Evolutionary conservation across 176 grass and related monocot genomes (phyloP).

Genomic region (Zea mays): DNA sequence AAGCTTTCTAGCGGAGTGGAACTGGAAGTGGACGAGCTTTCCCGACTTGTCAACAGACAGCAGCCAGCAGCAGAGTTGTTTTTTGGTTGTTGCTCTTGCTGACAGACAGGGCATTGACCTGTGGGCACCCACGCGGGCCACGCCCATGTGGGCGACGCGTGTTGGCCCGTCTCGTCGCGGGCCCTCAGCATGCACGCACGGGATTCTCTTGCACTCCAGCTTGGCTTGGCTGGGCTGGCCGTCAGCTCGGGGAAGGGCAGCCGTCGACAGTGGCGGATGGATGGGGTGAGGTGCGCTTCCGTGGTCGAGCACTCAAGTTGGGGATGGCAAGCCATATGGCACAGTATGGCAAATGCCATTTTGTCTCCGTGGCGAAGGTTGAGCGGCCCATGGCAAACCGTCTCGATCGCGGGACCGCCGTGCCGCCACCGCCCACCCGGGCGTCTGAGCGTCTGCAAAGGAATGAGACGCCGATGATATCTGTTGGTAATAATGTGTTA

Average conservation of each 20-base stretch:
- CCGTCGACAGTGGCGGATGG: background rate
- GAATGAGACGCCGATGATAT: too few species aligned
- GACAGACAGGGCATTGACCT: background rate
- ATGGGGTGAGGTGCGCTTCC: background rate
- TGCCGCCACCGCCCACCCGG: too few species aligned
- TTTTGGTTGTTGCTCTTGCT: background rate
- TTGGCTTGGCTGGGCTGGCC: too few species aligned
- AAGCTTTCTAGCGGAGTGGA: background rate
- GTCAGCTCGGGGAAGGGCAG: too few species aligned
- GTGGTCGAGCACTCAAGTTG: background rate
- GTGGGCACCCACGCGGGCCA: background rate
- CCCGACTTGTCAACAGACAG: background rate
- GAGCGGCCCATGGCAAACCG: constrained; percentile 4
- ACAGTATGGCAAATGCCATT: background rate
- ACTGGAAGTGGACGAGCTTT: background rate
- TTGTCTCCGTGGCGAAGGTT: background rate
- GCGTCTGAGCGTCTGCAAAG: too few species aligned
- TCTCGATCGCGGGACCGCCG: constrained; percentile 1
- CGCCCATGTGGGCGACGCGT: constrained; percentile 24
- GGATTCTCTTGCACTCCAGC: background rate
- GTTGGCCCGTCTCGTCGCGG: background rate
- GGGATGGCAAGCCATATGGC: constrained; percentile 30
- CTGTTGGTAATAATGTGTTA: too few species aligned
- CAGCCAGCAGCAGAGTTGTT: too few species aligned
- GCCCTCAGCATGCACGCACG: background rate